These are phyloP conservation scores for Babesia ovis DNA, from an alignment of 169 alveolate genomes.

Conservation along the genomic window DNA sequence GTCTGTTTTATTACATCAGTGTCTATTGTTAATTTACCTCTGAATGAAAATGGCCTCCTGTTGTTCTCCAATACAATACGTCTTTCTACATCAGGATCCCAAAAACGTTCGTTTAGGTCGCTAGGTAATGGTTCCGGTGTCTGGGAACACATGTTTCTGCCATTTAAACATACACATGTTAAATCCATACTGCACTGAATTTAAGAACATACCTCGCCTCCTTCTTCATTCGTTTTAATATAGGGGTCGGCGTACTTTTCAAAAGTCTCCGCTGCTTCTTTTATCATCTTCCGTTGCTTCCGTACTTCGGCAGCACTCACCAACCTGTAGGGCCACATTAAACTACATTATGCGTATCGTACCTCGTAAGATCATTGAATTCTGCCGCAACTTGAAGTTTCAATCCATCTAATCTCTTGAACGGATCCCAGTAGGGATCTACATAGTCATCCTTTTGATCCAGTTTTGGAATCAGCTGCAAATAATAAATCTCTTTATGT, in stretches of 20 bases:
- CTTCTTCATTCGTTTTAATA: constrained; percentile 27
- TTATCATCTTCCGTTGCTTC: constrained; percentile 63
- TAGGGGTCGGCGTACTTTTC: constrained; percentile 60
- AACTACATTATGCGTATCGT: not conserved
- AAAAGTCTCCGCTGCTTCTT: constrained; percentile 52
- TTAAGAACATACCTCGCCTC: constrained; percentile 11
- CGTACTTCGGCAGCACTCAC: constrained; percentile 66
- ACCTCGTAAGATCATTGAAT: constrained; percentile 76
- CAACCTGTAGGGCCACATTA: constrained; percentile 17
- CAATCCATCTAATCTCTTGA: constrained; percentile 71
- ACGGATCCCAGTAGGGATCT: constrained; percentile 85
- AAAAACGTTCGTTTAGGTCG: constrained; percentile 71
- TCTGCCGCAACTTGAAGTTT: constrained; percentile 76
- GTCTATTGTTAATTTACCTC: constrained; percentile 35
- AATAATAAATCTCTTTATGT: not conserved
- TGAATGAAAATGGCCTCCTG: constrained; percentile 65
- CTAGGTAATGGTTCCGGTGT: constrained; percentile 17
- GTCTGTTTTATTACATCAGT: constrained; percentile 60
- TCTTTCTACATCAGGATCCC: constrained; percentile 78
- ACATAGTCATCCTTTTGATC: constrained; percentile 67
- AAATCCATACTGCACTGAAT: too few relatives aligned
- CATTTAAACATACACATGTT: not conserved
- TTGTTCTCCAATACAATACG: constrained; percentile 71
- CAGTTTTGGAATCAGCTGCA: constrained; percentile 41
- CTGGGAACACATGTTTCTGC: constrained; percentile 3